Evolutionary conservation across 1,284 basidiomycete genomes (phyloP), one percentile per base, ranked within the genome.

Genomic region (Fistulina hepatica): DNA sequence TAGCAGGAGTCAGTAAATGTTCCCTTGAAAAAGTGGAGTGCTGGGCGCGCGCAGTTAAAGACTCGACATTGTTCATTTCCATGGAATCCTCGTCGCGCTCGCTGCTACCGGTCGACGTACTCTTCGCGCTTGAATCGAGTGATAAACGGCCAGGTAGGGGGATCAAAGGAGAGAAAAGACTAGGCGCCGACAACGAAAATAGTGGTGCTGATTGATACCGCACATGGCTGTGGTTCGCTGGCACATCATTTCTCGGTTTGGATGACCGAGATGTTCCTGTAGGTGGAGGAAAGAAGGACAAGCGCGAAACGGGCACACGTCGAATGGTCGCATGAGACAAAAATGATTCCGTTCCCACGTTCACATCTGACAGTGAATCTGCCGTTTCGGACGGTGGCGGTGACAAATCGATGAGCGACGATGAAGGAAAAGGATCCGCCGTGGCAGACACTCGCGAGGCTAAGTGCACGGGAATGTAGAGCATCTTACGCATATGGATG

Each of bases 401-500:
- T n/a, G n/a, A n/a, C n/a, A n/a, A n/a, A 37, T 37, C 41, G 20
- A 41, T 36, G 17, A 40, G 30, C 7, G 42, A 40, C 13, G 36
- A 24, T 10, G 40, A 40, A 33, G n/a, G n/a, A n/a, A n/a, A n/a
- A n/a, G n/a, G n/a, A n/a, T n/a, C n/a, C n/a, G n/a, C n/a, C n/a
- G 51, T 50, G 37, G 59, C 54, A 19, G 51, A 52, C 33, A 58
- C 50, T 25, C 59, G 60, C 33, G 56, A 51, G 17, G 62, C 61
- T 31, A 58, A 53, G n/a, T 65, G 60, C 20, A 80, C 48, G 1
- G 91, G 90, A 41, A 95, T 81, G 51, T 84, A 80, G 30, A 97
- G 72, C 6, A 76, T 67, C 28, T 78, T 78, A 26, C 90, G 81
- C 23, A 91, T 69, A 57, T 93, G 86, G 34, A 97, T 82, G 1